Base-by-base conservation (phyloP, 2,329 filamentous ascomycete genomes). In the Dactylellina sp. region DNA sequence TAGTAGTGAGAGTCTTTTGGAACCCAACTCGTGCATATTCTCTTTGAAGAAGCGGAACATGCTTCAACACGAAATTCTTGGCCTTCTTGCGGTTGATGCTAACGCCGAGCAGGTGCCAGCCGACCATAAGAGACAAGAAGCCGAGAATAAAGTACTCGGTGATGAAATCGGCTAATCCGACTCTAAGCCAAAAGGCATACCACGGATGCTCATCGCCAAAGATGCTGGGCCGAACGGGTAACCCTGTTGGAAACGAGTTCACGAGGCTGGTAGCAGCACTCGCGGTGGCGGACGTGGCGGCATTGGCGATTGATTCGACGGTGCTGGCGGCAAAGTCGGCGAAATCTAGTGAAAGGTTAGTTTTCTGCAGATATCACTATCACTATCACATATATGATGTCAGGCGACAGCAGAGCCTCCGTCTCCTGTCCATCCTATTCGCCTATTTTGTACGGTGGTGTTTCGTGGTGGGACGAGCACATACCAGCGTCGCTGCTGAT, bases 161-260 rank as follows among this genome's bases (percentile, higher is more conserved):
- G 83, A 89, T 89, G 86, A 99, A 99, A 81, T 99, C 95, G 79
- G 85, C 86, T 72, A 89, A 84, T 24, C 89, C 89, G 79, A 93
- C 89, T 79, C 95, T 92, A 86, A 98, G 93, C 86, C 96, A 95
- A 75, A 98, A 85, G 65, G 93, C 92, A 84, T 98, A 99, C 95
- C 95, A 99, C 4, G 77, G 77, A 25, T 70, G 55, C 52, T 59
- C 50, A 46, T 75, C 62, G 18, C 62, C 71, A 25, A 70, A 75
- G 32, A 75, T 57, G 35, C 62, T 55, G 14, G 64, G 60, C 14
- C 55, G 46, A 14, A 62, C 56, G 14, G 64, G 63, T 7, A 56
- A 44, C 9, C 63, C 59, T 6, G 71, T 75, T 2, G 57, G 37
- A 25, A 28, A 28, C 22, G 59, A 84, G 92, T 92, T 57, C 93